Evolutionary conservation across 345 rosid species (phyloP).

Genomic region (Eucalyptus erythrocorys): DNA sequence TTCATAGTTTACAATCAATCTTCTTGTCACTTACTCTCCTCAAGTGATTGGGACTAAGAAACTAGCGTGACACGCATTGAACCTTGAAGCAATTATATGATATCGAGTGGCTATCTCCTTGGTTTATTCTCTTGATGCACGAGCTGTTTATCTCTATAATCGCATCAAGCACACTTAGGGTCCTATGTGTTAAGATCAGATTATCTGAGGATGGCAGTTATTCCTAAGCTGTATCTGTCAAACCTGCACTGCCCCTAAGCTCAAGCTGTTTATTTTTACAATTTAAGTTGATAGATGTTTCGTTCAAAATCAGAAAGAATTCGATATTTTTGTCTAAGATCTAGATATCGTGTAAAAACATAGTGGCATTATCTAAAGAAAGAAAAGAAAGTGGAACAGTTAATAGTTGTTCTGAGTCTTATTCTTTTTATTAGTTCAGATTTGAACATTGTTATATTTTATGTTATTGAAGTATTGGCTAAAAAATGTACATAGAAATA

Average conservation of each 20-base stretch:
- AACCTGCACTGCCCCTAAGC: background rate
- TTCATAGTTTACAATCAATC: background rate
- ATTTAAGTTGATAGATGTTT: background rate
- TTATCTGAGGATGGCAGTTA: background rate
- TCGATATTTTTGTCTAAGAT: background rate
- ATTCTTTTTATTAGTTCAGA: background rate
- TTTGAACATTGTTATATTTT: background rate
- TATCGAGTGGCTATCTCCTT: background rate
- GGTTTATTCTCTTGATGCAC: background rate
- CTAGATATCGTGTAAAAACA: background rate
- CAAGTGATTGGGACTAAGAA: background rate
- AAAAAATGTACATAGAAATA: background rate
- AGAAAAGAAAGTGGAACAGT: background rate
- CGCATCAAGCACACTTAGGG: background rate
- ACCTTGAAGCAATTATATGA: background rate
- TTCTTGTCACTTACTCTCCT: background rate
- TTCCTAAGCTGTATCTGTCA: background rate
- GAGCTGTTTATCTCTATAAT: background rate
- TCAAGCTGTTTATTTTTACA: background rate
- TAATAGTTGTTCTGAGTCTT: background rate
- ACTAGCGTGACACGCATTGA: background rate
- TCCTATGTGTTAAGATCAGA: background rate
- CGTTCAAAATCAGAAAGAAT: background rate
- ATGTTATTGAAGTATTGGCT: background rate
- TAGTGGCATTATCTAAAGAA: background rate